These are phyloP conservation scores for Asclepias syriaca DNA, from an alignment of 257 asterid genomes.

Conservation along the genomic window DNA sequence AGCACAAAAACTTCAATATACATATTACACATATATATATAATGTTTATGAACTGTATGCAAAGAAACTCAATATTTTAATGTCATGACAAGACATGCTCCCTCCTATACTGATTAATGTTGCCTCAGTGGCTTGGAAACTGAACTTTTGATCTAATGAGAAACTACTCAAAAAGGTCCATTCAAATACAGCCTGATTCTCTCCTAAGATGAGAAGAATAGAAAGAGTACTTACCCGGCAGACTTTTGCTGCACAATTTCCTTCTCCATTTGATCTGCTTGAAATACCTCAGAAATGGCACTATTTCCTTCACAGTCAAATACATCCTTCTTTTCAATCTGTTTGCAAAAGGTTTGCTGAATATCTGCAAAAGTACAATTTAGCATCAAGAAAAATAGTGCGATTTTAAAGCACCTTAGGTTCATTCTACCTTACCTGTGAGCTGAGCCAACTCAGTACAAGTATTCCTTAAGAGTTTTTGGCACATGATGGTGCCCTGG, in stretches of 20 bases:
- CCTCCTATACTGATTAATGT: too few species aligned
- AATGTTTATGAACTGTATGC: too few species aligned
- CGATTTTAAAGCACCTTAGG: background rate
- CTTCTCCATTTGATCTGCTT: constrained; percentile 33
- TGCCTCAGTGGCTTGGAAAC: too few species aligned
- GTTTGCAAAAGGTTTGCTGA: constrained; percentile 21
- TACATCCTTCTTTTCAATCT: constrained; percentile 11
- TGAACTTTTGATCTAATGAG: too few species aligned
- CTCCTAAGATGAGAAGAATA: background rate
- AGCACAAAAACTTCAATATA: too few species aligned
- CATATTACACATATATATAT: too few species aligned
- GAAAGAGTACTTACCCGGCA: constrained; percentile 33
- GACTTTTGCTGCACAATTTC: constrained; percentile 35
- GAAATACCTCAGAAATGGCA: constrained; percentile 41
- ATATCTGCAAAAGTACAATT: constrained; percentile 33
- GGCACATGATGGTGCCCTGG: constrained; percentile 78
- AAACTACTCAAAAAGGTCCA: too few species aligned
- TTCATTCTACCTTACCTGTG: constrained; percentile 35
- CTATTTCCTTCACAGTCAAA: constrained; percentile 31
- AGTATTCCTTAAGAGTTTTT: constrained; percentile 37
- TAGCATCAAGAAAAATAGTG: background rate
- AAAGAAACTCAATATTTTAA: too few species aligned
- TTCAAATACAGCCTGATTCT: background rate
- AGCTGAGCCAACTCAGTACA: constrained; percentile 24
- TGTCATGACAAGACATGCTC: too few species aligned